Evolutionary conservation across 495 filamentous ascomycete species (phyloP), one percentile per base, ranked within the genome.

Genomic region (Neurospora sp.): DNA sequence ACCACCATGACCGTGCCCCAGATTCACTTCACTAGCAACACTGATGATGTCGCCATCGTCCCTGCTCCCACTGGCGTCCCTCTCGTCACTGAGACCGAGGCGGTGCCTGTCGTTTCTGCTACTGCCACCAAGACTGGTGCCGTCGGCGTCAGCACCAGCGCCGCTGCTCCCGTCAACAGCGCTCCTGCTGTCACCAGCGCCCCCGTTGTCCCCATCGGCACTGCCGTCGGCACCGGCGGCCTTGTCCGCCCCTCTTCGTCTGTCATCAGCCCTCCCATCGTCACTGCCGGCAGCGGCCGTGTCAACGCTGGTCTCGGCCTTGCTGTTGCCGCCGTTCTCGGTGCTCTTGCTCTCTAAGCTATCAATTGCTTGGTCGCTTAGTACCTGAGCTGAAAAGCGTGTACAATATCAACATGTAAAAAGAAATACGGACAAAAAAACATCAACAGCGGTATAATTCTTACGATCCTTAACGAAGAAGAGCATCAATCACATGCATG

Each of bases 1-100:
- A 93, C 90, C 73, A 82, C 82, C 75, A 79, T 92, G 75, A 91
- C 89, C 66, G 90, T 94, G 62, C 92, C 92, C n/a, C 90, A 92
- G 79, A 89, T 94, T 70, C 83, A 81, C 76, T 93, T 94, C 86
- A 87, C 86, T 62, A 93, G 79, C 75, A 83, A 83, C 39, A 73
- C 78, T 20, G 80, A 80, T 66, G 73, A 79, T 44, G 86, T 88
- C 54, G 86, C 81, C 31, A 76, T 89, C 46, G 83, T 87, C 0
- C 89, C 89, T 20, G 76, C 78, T 12, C 73, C 77, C 41, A 72
- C 72, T 20, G 77, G 79, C 7, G 69, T 69, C 16, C 70, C 77
- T 18, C 70, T 76, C 14, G 73, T 73, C 70, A 76, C 73, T 31
- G 72, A 48, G 69, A 69, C 73, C 16, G 54, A 66, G 54, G 48